These are phyloP conservation scores for Pichia sp. DNA, from an alignment of 1,139 yeast species.

Conservation along the genomic window DNA sequence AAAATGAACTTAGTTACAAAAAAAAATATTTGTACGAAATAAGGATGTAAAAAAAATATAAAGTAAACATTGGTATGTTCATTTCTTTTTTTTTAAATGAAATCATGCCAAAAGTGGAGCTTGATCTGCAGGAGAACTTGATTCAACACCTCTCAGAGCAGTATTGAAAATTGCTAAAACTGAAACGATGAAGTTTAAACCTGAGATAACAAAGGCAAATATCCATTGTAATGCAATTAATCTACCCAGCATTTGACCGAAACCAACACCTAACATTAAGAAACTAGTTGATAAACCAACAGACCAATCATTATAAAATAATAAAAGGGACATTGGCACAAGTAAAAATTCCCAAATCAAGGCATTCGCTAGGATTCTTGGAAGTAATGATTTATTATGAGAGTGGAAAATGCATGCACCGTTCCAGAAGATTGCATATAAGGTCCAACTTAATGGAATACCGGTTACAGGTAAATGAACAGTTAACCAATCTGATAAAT, in stretches of 20 bases:
- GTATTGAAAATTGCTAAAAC: slow-evolving; percentile 38
- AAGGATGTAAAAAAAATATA: not conserved
- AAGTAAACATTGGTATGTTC: not conserved
- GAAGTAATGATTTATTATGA: slow-evolving; percentile 41
- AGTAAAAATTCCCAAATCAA: slow-evolving; percentile 73
- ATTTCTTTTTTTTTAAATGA: not conserved
- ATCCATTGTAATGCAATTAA: slow-evolving; percentile 78
- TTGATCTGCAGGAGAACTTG: slow-evolving; percentile 20
- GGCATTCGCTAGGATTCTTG: slow-evolving; percentile 66
- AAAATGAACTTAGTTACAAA: not conserved
- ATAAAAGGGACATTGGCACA: slow-evolving; percentile 53
- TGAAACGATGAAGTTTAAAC: slow-evolving; percentile 43
- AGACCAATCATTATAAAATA: slow-evolving; percentile 65
- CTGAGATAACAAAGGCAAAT: slow-evolving; percentile 64
- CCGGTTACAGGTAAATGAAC: slow-evolving; percentile 63
- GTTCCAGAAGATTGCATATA: slow-evolving; percentile 73
- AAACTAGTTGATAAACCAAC: slow-evolving; percentile 54
- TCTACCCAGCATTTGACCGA: slow-evolving; percentile 63
- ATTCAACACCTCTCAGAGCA: slow-evolving; percentile 17
- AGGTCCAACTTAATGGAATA: slow-evolving; percentile 66
- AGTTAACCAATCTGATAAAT: slow-evolving; percentile 45
- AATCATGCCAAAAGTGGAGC: slow-evolving; percentile 26
- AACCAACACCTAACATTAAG: slow-evolving; percentile 57
- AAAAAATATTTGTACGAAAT: not conserved
- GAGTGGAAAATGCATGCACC: slow-evolving; percentile 67